These are phyloP conservation scores for Aspergillus fumigatus DNA, from an alignment of 2,329 filamentous ascomycete genomes.

Conservation along the genomic window DNA sequence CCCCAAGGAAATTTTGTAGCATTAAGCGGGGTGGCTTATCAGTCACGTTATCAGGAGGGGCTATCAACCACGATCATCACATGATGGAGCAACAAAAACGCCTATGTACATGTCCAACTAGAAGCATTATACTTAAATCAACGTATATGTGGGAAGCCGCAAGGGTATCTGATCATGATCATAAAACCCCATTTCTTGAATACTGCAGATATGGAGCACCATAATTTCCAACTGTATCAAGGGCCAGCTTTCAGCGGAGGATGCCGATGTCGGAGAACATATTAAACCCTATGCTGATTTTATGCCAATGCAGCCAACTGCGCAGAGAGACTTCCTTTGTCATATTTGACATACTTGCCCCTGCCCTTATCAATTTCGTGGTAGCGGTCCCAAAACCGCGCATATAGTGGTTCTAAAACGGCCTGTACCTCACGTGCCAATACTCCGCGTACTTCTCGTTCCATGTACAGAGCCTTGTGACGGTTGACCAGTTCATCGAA, in stretches of 20 bases:
- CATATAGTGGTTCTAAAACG: constrained; percentile 91
- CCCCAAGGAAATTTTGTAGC: constrained; percentile 26
- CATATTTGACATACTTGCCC: constrained; percentile 97
- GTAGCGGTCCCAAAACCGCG: constrained; percentile 93
- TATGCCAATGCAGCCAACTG: constrained; percentile 46
- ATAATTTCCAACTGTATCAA: background rate
- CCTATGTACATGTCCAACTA: background rate
- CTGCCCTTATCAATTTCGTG: constrained; percentile 97
- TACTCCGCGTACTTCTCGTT: constrained; percentile 77
- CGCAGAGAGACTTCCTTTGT: constrained; percentile 74
- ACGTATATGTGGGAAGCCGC: background rate
- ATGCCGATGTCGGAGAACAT: background rate
- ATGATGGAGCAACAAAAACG: background rate
- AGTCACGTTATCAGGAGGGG: constrained; percentile 32
- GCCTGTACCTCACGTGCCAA: constrained; percentile 81
- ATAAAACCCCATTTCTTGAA: background rate
- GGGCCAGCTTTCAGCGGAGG: constrained; percentile 1
- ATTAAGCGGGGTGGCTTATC: constrained; percentile 34
- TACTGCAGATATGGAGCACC: background rate
- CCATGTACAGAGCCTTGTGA: constrained; percentile 84
- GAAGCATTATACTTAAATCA: background rate
- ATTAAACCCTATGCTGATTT: constrained; percentile 2
- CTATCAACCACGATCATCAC: background rate
- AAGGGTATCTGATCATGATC: background rate
- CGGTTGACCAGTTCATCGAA: constrained; percentile 85